A percentile compares a stretch with the other conserved stretches of the same genome.
Conservation (phyloP, 305 asterid genomes). For the Solanum hybrid region DNA sequence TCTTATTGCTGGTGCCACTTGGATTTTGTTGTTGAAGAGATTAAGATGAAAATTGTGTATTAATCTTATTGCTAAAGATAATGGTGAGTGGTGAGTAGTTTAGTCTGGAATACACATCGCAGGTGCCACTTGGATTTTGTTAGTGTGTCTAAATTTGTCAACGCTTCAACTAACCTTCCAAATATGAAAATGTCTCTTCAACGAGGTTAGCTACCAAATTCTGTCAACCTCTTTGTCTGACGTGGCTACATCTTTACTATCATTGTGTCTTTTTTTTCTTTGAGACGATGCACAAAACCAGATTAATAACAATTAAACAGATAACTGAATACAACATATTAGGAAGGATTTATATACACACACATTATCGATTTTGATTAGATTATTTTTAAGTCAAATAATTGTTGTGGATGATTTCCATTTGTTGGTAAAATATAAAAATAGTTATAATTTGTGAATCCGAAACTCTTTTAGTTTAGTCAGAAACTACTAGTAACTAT, state of each 20-base stretch:
- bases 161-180: constrained; percentile 3
- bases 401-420: background rate
- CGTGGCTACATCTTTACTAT: background rate
- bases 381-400: background rate
- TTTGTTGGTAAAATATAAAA: background rate
- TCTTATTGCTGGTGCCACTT: background rate
- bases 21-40: background rate
- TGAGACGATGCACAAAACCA: background rate
- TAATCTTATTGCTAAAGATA: background rate
- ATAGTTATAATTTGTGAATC: background rate
- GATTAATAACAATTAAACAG: background rate
- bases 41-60: background rate
- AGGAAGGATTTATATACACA: background rate
- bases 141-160: constrained; percentile 2
- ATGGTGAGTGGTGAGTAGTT: background rate
- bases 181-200: background rate
- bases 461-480: background rate
- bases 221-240: background rate
- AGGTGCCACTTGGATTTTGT: background rate
- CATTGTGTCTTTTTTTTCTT: background rate
- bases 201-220: background rate
- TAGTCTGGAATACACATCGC: background rate
- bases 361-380: background rate
- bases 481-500: background rate
- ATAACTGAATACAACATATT: background rate